Conservation (phyloP, 2,329 filamentous ascomycete species). For the Bimuria novae-zelandiae region DNA sequence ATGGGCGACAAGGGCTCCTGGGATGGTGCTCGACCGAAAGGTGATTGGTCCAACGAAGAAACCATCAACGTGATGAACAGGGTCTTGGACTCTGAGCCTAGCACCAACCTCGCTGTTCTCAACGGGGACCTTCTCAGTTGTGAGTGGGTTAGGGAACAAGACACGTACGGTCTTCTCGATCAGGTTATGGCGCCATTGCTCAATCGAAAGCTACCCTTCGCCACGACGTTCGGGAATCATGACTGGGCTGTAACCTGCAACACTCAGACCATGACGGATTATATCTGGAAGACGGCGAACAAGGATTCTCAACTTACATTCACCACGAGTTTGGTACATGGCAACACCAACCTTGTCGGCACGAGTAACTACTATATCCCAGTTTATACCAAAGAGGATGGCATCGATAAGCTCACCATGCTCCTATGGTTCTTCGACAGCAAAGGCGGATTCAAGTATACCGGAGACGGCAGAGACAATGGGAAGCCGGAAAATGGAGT, state of each 20-base stretch:
- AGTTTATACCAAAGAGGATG: conserved; percentile 50
- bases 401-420: conserved; percentile 42
- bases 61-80: conserved; percentile 61
- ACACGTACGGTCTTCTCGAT: conserved; percentile 27
- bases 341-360: conserved; percentile 40
- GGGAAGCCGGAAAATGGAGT: conserved; percentile 22
- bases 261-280: conserved; percentile 26
- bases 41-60: conserved; percentile 58
- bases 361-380: conserved; percentile 60
- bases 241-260: conserved; percentile 50
- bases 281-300: conserved; percentile 47
- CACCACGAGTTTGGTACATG: conserved; percentile 49
- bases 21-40: not conserved
- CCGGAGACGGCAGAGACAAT: conserved; percentile 15
- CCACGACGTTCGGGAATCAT: conserved; percentile 73
- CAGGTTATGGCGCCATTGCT: conserved; percentile 53
- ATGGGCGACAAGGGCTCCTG: conserved; percentile 60
- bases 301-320: conserved; percentile 42
- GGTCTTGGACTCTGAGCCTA: conserved; percentile 60
- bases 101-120: conserved; percentile 65
- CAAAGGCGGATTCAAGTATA: conserved; percentile 30
- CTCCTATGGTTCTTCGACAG: conserved; percentile 75
- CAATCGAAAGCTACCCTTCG: conserved; percentile 62
- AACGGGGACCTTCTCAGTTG: conserved; percentile 75
- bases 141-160: conserved; percentile 48